Percentiles rank a stretch among this genome's conserved stretches.
phyloP scores from a whole-genome alignment of 1,284 basidiomycete species.

The Cutaneotrichosporon sp. region DNA sequence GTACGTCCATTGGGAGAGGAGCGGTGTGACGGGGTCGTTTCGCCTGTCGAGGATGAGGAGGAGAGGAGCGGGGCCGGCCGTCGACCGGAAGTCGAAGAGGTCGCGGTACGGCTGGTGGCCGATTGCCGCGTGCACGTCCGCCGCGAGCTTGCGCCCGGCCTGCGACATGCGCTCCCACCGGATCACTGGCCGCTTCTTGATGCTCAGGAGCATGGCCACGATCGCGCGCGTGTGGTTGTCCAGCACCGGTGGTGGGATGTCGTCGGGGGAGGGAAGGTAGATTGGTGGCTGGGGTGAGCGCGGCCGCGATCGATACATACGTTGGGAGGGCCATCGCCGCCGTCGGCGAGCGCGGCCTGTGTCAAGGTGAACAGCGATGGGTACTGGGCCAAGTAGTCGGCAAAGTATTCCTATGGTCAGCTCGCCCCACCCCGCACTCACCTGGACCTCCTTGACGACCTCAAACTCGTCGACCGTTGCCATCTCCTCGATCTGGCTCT shows the following conservation, averaged over 20 bases:
- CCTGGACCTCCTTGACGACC: slow-evolving; percentile 94
- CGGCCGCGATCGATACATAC: slow-evolving; percentile 28
- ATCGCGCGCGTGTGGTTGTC: slow-evolving; percentile 79
- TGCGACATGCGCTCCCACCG: slow-evolving; percentile 92
- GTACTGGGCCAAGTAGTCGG: slow-evolving; percentile 86
- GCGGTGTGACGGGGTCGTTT: slow-evolving; percentile 95
- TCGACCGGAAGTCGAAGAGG: slow-evolving; percentile 59
- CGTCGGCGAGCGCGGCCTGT: slow-evolving; percentile 56
- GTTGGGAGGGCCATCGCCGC: slow-evolving; percentile 52
- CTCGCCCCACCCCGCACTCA: slow-evolving; percentile 50
- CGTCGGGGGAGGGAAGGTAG: slow-evolving; percentile 61
- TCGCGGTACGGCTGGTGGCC: slow-evolving; percentile 55
- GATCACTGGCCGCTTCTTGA: slow-evolving; percentile 92
- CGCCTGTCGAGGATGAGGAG: slow-evolving; percentile 72
- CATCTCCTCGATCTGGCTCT: slow-evolving; percentile 86
- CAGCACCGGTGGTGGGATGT: slow-evolving; percentile 64
- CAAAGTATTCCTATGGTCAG: slow-evolving; percentile 80
- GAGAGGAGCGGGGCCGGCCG: slow-evolving; percentile 57
- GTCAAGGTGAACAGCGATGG: slow-evolving; percentile 88
- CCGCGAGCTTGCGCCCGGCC: slow-evolving; percentile 86
- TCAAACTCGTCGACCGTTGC: slow-evolving; percentile 96
- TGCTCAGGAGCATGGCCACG: slow-evolving; percentile 82
- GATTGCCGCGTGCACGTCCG: slow-evolving; percentile 66
- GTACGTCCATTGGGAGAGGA: slow-evolving; percentile 99
- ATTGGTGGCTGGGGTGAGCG: slow-evolving; percentile 44